A percentile compares a stretch with the other conserved stretches of the same genome.
These are phyloP conservation scores for Calycina marina DNA, from an alignment of 2,329 filamentous ascomycete genomes.

Conservation along the genomic window DNA sequence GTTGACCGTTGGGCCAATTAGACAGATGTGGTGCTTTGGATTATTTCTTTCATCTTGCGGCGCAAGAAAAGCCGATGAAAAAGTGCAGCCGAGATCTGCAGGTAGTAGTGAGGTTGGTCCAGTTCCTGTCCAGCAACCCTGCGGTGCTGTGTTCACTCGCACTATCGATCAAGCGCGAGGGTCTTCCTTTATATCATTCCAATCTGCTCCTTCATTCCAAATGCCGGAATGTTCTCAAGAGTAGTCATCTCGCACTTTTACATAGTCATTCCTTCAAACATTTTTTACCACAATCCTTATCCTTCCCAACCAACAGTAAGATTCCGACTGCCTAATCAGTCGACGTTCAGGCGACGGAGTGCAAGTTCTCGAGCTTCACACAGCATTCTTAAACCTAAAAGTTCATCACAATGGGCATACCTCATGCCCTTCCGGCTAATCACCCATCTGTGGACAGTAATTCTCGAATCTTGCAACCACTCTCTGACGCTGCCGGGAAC, in stretches of 20 bases:
- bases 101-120: too few relatives aligned
- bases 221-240: slow-evolving; percentile 18
- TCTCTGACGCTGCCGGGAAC: slow-evolving; percentile 20
- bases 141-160: too few relatives aligned
- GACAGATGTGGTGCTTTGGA: too few relatives aligned
- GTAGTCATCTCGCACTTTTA: slow-evolving; percentile 10
- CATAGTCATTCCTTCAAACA: slow-evolving; percentile 21
- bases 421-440: slow-evolving; percentile 14
- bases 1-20: too few relatives aligned
- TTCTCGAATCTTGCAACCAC: slow-evolving; percentile 13
- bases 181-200: slow-evolving; percentile 7
- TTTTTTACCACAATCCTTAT: slow-evolving; percentile 21
- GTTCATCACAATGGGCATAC: slow-evolving; percentile 19
- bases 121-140: too few relatives aligned
- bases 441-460: slow-evolving; percentile 9
- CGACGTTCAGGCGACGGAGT: slow-evolving; percentile 9
- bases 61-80: too few relatives aligned
- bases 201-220: slow-evolving; percentile 20
- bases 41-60: too few relatives aligned
- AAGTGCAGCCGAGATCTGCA: too few relatives aligned
- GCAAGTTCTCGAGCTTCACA: slow-evolving; percentile 9
- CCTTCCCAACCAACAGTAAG: slow-evolving; percentile 14
- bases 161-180: too few relatives aligned
- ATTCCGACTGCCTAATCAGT: slow-evolving; percentile 8
- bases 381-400: slow-evolving; percentile 21